A percentile compares a stretch with the other conserved stretches of the same genome.
These are phyloP conservation scores for Geosmithia morbida DNA, from an alignment of 2,329 filamentous ascomycete genomes.

Conservation along the genomic window DNA sequence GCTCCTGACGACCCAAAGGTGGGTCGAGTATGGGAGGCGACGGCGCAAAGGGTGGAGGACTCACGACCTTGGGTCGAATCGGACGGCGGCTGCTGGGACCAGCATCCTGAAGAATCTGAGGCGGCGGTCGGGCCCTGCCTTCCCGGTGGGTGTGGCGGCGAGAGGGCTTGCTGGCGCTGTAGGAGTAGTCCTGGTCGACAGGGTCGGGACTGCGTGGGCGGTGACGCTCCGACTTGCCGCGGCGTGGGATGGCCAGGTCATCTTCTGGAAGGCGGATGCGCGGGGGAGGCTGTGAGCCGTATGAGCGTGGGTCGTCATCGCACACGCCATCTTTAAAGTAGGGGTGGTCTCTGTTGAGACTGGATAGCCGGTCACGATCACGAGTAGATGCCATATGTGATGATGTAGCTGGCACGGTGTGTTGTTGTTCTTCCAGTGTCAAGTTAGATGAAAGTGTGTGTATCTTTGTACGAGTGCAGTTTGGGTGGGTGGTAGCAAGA, in stretches of 20 bases:
- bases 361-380: background rate
- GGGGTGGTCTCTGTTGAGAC: constrained; percentile 1
- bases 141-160: constrained; percentile 4
- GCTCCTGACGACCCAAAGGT: background rate
- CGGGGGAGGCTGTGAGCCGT: constrained; percentile 1
- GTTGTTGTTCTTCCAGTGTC: background rate
- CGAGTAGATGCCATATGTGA: background rate
- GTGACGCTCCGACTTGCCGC: constrained; percentile 10
- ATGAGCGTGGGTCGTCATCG: background rate
- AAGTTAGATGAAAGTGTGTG: background rate
- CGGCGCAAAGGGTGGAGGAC: constrained; percentile 1
- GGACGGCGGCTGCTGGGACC: background rate
- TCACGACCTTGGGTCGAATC: background rate
- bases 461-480: background rate
- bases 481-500: background rate
- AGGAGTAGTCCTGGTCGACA: constrained; percentile 3
- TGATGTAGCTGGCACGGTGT: background rate
- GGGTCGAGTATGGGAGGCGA: background rate
- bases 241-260: constrained; percentile 5
- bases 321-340: background rate
- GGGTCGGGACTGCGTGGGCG: constrained; percentile 6
- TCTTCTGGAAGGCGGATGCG: constrained; percentile 1
- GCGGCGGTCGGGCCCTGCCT: background rate
- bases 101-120: background rate
- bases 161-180: constrained; percentile 1